These are phyloP conservation scores for Kregervanrija fluxuum DNA, from an alignment of 805 yeast genomes.

Conservation along the genomic window DNA sequence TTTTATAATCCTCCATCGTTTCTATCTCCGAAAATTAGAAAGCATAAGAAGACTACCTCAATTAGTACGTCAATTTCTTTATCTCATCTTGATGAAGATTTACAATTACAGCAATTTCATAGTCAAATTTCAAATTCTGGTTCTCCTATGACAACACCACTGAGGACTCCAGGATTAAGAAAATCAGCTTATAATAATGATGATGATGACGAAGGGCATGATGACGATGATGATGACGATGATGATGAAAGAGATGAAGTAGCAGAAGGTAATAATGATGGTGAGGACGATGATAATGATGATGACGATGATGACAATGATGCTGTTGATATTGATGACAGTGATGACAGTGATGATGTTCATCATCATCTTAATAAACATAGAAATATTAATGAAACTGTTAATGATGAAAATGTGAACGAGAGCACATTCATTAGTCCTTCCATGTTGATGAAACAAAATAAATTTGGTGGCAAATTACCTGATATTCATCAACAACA, in stretches of 20 bases:
- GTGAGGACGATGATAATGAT: slow-evolving; percentile 9
- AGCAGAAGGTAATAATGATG: slow-evolving; percentile 6
- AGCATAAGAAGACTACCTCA: slow-evolving; percentile 27
- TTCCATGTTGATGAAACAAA: slow-evolving; percentile 20
- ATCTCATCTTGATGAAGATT: slow-evolving; percentile 26
- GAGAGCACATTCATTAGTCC: slow-evolving; percentile 20
- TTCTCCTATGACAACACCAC: slow-evolving; percentile 23
- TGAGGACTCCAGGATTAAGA: slow-evolving; percentile 22
- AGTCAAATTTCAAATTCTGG: slow-evolving; percentile 8
- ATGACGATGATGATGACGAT: slow-evolving; percentile 12
- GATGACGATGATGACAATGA: slow-evolving; percentile 1
- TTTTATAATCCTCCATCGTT: slow-evolving; percentile 41
- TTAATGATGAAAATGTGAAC: neutral
- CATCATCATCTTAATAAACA: slow-evolving; percentile 3
- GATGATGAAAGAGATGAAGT: slow-evolving; percentile 7
- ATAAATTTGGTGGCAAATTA: slow-evolving; percentile 24
- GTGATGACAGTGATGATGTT: slow-evolving; percentile 6
- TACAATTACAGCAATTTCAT: slow-evolving; percentile 19
- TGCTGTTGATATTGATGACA: slow-evolving; percentile 5
- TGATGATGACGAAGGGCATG: slow-evolving; percentile 7
- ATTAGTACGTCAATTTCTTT: slow-evolving; percentile 25
- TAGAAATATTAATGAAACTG: slow-evolving; percentile 1
- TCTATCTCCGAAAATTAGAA: slow-evolving; percentile 33
- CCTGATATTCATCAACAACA: slow-evolving; percentile 12
- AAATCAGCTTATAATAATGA: neutral